Conservation (phyloP, 768 basidiomycete genomes). For the Podaxis rugospora region DNA sequence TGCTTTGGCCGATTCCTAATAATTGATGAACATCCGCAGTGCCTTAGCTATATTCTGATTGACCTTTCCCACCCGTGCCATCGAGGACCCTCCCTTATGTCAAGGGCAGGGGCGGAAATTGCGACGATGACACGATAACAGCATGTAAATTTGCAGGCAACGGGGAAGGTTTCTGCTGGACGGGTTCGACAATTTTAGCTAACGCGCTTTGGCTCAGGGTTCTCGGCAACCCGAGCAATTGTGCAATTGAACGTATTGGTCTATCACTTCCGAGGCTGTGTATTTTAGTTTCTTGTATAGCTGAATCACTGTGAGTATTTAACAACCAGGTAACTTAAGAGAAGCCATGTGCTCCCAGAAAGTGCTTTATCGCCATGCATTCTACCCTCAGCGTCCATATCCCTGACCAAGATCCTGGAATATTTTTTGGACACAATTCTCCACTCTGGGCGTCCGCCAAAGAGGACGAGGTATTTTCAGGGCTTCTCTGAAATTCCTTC, state of each 20-base stretch:
- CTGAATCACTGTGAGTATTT: background rate
- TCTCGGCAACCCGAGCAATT: background rate
- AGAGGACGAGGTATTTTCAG: background rate
- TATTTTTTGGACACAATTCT: background rate
- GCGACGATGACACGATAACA: background rate
- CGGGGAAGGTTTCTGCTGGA: too few species aligned
- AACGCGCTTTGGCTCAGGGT: too few species aligned
- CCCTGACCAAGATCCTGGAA: background rate
- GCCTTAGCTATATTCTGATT: slow-evolving; percentile 7
- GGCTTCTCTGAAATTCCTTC: background rate
- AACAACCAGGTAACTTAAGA: background rate
- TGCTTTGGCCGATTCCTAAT: background rate
- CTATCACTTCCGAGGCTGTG: background rate
- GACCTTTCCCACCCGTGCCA: background rate
- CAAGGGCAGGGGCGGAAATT: background rate
- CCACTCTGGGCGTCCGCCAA: background rate
- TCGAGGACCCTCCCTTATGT: too few species aligned
- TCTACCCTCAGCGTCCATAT: background rate
- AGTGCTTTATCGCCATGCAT: background rate
- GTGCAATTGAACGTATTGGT: background rate
- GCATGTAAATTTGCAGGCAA: too few species aligned
- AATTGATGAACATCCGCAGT: background rate
- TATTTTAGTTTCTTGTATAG: background rate
- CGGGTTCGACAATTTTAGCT: too few species aligned
- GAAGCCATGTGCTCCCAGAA: background rate